Percentiles rank a stretch among this genome's conserved stretches.
phyloP scores from a whole-genome alignment of 1,284 basidiomycete genomes.

The Spongispora temasekensis region DNA sequence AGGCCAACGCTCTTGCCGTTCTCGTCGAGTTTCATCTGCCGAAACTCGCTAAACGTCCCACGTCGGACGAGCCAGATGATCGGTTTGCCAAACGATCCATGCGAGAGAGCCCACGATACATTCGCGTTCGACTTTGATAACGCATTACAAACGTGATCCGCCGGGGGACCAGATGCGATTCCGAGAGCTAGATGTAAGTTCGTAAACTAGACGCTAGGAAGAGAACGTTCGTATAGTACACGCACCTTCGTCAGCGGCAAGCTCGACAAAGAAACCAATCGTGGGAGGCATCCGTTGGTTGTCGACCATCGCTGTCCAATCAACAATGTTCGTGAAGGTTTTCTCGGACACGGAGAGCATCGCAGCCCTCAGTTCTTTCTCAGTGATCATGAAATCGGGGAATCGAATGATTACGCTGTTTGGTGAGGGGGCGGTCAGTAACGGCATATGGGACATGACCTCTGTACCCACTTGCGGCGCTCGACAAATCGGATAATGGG shows the following conservation, averaged over 20 bases:
- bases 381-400: background rate
- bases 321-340: background rate
- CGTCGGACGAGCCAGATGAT: background rate
- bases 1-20: background rate
- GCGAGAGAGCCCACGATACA: background rate
- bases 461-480: constrained; percentile 13
- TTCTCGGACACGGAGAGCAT: background rate
- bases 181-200: background rate
- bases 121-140: background rate
- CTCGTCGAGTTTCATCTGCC: background rate
- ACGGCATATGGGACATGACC: background rate
- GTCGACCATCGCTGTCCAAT: background rate
- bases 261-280: constrained; percentile 2
- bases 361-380: background rate
- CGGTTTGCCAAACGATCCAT: background rate
- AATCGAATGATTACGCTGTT: constrained; percentile 1
- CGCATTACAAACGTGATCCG: background rate
- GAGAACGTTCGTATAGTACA: background rate
- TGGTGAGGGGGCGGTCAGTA: background rate
- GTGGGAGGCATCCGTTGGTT: background rate
- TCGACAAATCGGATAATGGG: constrained; percentile 23
- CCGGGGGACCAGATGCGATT: background rate
- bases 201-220: background rate
- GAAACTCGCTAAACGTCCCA: background rate
- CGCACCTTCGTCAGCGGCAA: background rate